Base-by-base conservation (phyloP, 1,139 yeast genomes). In the Geotrichum carabidarum region DNA sequence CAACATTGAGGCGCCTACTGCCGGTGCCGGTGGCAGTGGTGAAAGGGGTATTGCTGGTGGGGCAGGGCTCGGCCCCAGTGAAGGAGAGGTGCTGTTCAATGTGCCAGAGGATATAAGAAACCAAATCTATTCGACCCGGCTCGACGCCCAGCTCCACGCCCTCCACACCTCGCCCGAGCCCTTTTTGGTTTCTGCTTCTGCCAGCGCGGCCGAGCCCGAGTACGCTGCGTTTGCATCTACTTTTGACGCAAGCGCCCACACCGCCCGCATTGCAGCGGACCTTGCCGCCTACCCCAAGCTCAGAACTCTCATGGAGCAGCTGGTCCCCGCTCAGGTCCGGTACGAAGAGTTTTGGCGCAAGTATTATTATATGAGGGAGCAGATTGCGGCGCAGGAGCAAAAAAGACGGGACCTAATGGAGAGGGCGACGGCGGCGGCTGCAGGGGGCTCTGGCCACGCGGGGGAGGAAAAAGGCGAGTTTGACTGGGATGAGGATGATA, bases 331-430 rank as follows among this genome's bases (percentile, higher is more conserved):
- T 7, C 69, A 78, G 59, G 72, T 88, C 14, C 64, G 81, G 0
- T 85, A 82, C 61, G 74, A 77, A 34, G 73, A 74, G 46, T 91
- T 91, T 68, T 91, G 98, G 98, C 72, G 74, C 47, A 77, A 84
- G 48, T 91, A 88, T 70, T 86, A 81, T 68, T 74, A 72, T 57
- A 76, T 79, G 66, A 80, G 80, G 55, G 70, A 72, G 15, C 76
- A 77, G 59, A 79, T 89, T 48, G 74, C 80, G 46, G 78, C 77
- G 32, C 83, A 81, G 61, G 96, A 89, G 61, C 74, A 76, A 60
- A 79, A 81, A 65, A 79, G 96, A 62, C 84, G 81, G 68, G 77
- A 77, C 56, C 72, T 89, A 48, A 72, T 87, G 51, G 71, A 73
- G 31, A 74, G 71, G 57, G 71, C 73, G 46, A 60, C 57, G 12